Evolutionary conservation across 2,329 filamentous ascomycete species (phyloP), one percentile per base, ranked within the genome.

Genomic region (Dactylonectria estremocensis): DNA sequence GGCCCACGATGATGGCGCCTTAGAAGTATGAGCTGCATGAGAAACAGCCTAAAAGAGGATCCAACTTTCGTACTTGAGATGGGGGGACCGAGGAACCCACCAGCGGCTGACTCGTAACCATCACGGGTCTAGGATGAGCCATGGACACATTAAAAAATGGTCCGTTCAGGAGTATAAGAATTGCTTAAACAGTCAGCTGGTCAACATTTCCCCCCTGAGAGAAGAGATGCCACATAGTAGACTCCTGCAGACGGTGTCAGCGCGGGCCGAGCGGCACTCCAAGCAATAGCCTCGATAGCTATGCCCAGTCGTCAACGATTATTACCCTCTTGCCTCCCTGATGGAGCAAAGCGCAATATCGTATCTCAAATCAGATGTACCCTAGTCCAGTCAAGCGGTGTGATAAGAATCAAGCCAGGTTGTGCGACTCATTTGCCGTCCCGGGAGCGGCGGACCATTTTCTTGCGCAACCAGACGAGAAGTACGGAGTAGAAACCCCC

Each of bases 11-110:
- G 7, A 49, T 61, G 49, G 50, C 31, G 56, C 62, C 40, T 61
- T 49, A n/a, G n/a, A 55, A 53, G 40, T 60, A 65, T 65, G 62
- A 65, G 62, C 31, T 65, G 62, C 62, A 65, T 55, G 49, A 65
- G 60, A 63, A 63, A 63, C 45, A 45, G 56, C 7, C 58, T 53
- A 52, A 20, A 31, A 35, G 14, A 31, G 37, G 35, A 40, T 35
- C 20, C 31, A 24, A 22, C 22, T 43, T 16, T 37, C 46, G 61
- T 40, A 46, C 33, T 48, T 13, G 18, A 31, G 22, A 56, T 46
- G 48, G 54, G 48, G 54, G 58, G 53, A 37, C 14, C 22, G 22
- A 64, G 48, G 24, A 52, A 24, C 28, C 53, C 45, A 58, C 53
- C 46, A 22, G 61, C 40, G 53, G 52, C 48, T 66, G 64, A 62